A percentile compares a stretch with the other conserved stretches of the same genome.
Evolutionary conservation across 2,329 filamentous ascomycete species (phyloP).

Genomic region (Geosmithia putterillii): DNA sequence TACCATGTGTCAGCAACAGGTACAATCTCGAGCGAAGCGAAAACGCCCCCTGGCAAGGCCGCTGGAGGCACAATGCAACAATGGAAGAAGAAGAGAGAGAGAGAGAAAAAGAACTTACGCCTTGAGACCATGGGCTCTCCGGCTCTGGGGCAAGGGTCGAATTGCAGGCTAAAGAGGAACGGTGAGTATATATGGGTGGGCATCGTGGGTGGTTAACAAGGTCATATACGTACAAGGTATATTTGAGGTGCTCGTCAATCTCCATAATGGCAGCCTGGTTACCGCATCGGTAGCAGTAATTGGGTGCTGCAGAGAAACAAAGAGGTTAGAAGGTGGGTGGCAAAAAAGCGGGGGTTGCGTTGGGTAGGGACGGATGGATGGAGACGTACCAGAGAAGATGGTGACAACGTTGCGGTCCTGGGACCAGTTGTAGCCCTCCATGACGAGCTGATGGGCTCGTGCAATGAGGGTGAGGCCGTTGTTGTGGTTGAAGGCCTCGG

Average conservation of each 20-base stretch:
- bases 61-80: no score
- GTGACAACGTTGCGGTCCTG: constrained; percentile 97
- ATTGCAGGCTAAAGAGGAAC: constrained; percentile 74
- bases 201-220: neutral
- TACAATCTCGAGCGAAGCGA: no score
- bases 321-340: constrained; percentile 5
- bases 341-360: neutral
- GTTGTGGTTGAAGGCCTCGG: constrained; percentile 98
- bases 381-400: constrained; percentile 75
- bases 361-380: constrained; percentile 5
- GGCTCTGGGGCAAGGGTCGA: constrained; percentile 93
- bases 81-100: neutral
- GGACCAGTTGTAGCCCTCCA: constrained; percentile 99
- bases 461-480: constrained; percentile 94
- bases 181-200: neutral
- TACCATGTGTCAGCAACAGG: constrained; percentile 9
- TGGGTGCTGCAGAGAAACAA: constrained; percentile 44
- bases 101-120: constrained; percentile 35
- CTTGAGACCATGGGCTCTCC: constrained; percentile 98
- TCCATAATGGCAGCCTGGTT: constrained; percentile 99
- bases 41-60: no score
- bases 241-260: constrained; percentile 98
- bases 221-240: constrained; percentile 74
- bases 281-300: constrained; percentile 97
- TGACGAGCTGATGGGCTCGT: constrained; percentile 93